Conservation (phyloP, 306 rosid species). For the Glycine latifolia region DNA sequence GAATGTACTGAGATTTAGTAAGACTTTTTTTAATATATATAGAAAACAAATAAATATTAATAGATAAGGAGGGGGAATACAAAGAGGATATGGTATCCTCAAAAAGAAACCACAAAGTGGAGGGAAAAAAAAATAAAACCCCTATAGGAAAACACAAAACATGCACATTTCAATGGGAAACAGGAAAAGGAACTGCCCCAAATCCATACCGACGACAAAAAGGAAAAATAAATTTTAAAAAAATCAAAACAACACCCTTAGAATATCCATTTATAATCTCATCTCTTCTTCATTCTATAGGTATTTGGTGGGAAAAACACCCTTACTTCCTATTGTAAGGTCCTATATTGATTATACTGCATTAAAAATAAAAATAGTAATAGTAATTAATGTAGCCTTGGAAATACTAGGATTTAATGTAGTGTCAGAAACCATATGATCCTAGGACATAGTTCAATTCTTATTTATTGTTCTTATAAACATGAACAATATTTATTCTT, state of each 20-base stretch:
- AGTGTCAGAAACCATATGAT: background rate
- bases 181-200: background rate
- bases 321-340: no score
- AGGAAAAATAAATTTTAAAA: background rate
- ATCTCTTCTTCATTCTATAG: background rate
- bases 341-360: no score
- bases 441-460: background rate
- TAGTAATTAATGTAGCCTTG: no score
- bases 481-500: background rate
- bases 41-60: background rate
- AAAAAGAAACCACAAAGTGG: background rate
- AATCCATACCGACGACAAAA: background rate
- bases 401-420: no score
- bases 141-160: background rate
- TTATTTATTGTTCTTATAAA: background rate
- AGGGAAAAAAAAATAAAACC: background rate
- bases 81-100: background rate
- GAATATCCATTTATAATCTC: background rate
- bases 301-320: background rate
- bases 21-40: background rate
- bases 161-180: background rate
- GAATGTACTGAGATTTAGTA: background rate
- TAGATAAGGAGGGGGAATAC: background rate
- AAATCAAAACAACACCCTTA: background rate
- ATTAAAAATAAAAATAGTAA: no score